Percentiles rank a stretch among this genome's conserved stretches.
Evolutionary conservation across 305 asterid genomes (phyloP).

Genomic region (Fraxinus platypoda): DNA sequence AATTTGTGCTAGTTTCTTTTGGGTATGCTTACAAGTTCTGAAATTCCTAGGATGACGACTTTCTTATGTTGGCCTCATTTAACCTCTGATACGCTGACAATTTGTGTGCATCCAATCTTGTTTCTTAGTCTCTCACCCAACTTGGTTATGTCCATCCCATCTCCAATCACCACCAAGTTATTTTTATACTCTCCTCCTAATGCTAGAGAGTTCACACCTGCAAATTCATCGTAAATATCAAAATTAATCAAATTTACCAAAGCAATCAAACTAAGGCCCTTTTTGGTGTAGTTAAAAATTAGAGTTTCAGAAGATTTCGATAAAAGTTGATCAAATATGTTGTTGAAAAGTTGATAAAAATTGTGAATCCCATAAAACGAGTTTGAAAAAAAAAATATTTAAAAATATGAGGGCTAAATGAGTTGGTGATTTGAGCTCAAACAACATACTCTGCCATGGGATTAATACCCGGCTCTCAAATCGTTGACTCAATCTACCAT

Average conservation of each 20-base stretch:
- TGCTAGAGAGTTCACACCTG: slow-evolving; percentile 21
- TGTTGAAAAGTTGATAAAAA: too few relatives aligned
- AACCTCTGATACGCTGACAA: slow-evolving; percentile 9
- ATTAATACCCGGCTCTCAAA: background rate
- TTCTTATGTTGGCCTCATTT: background rate
- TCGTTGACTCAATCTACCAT: background rate
- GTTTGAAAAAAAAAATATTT: too few relatives aligned
- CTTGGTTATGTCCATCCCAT: slow-evolving; percentile 10
- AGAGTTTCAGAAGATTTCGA: background rate
- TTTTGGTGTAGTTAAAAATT: background rate
- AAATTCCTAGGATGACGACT: background rate
- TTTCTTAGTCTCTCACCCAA: slow-evolving; percentile 12
- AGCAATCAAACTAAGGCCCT: background rate
- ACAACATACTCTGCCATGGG: background rate
- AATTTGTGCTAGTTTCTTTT: background rate
- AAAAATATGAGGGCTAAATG: background rate
- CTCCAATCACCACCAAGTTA: slow-evolving; percentile 16
- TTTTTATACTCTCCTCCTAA: slow-evolving; percentile 6
- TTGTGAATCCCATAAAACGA: background rate
- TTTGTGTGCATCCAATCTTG: slow-evolving; percentile 14
- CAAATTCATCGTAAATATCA: background rate
- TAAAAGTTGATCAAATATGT: too few relatives aligned
- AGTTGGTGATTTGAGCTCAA: background rate
- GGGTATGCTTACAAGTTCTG: background rate
- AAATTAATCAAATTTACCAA: background rate